Base-by-base conservation (phyloP, 495 filamentous ascomycete species). In the Oleoguttula mirabilis region DNA sequence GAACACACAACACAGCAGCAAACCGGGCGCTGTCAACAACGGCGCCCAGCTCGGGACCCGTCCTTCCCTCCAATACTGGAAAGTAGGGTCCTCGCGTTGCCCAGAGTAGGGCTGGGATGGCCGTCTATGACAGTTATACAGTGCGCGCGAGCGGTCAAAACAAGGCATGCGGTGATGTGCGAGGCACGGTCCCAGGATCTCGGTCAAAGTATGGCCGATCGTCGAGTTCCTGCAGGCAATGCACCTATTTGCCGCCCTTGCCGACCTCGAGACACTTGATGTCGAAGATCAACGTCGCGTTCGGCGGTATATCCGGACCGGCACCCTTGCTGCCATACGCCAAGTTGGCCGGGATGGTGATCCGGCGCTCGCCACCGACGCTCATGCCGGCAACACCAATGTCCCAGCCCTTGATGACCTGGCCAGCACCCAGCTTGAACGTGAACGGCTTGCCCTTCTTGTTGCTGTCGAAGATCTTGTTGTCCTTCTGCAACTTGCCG, bases 341-440 rank as follows among this genome's bases (percentile, higher is more conserved):
- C 15, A 84, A 71, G 43, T 79, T 63, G 14, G 90, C 69, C 28
- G 90, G 90, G 55, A 99, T 82, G 38, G 72, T 82, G 57, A 99
- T 73, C 39, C 90, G 76, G 50, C 90, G 84, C 72, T 96, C 92
- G 45, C 85, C 86, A 61, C 90, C 87, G 43, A 83, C 76, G 39
- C 80, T 67, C 87, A 99, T 94, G 59, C 90, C 90, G 43, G 70
- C 72, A 48, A 99, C 66, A 61, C 90, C 90, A 47, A 94, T 76
- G 59, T 99, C 92, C 90, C 88, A 95, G 52, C 90, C 90, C 73
- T 93, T 88, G 68, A 99, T 96, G 51, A 99, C 90, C 58, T 95
- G 84, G 44, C 87, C 87, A 60, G 75, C 75, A 50, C 92, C 90
- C 36, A 94, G 72, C 64, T 84, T 88, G 78, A 96, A 95, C 52